A percentile compares a stretch with the other conserved stretches of the same genome.
Conservation (phyloP, 2,329 filamentous ascomycete species). For the Trichoderma gracile region DNA sequence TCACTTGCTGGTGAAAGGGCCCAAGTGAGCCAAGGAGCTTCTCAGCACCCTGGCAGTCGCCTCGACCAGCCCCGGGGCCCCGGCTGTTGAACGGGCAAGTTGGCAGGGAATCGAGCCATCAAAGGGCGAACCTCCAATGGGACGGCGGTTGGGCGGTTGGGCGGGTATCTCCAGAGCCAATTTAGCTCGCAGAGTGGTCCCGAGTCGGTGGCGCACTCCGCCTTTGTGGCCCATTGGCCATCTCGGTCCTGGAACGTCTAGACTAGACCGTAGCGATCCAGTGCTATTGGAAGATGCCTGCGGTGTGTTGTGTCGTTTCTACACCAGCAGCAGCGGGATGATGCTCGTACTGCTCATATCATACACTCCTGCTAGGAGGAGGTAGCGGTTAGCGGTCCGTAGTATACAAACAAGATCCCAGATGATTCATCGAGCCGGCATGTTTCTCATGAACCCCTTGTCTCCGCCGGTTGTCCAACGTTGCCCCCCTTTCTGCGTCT, state of each 20-base stretch:
- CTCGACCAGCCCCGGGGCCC: constrained; percentile 9
- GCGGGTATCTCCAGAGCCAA: constrained; percentile 23
- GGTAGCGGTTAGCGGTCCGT: not conserved
- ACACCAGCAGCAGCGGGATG: too few species aligned
- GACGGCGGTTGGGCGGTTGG: constrained; percentile 18
- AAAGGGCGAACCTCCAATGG: constrained; percentile 17
- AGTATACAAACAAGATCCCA: not conserved
- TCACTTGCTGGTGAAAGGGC: constrained; percentile 19
- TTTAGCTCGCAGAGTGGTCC: constrained; percentile 19
- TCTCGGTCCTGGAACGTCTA: not conserved
- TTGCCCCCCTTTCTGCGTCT: too few species aligned
- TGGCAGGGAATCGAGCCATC: not conserved
- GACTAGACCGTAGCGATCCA: not conserved
- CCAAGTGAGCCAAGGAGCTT: not conserved
- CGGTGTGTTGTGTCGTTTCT: not conserved
- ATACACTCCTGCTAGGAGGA: too few species aligned
- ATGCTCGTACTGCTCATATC: too few species aligned
- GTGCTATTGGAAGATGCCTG: not conserved
- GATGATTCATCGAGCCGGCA: too few species aligned
- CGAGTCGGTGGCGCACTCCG: constrained; percentile 9
- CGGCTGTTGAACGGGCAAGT: constrained; percentile 7
- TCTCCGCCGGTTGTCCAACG: too few species aligned
- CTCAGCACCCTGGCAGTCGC: constrained; percentile 7
- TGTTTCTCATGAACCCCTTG: too few species aligned
- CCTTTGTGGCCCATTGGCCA: constrained; percentile 15